Conservation (phyloP, 2,329 filamentous ascomycete genomes). For the Fusarium drepaniforme region DNA sequence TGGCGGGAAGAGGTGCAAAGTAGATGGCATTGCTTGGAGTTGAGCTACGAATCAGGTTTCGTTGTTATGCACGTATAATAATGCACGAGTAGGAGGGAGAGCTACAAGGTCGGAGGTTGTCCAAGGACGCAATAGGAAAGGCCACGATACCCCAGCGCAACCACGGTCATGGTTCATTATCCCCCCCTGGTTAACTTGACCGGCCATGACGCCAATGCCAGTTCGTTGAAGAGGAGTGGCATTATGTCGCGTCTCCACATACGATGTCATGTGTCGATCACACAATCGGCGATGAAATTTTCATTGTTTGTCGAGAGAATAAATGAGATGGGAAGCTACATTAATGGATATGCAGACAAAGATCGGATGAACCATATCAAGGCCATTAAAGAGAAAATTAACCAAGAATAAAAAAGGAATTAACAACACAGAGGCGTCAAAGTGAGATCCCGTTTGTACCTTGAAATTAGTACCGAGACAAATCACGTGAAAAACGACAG, state of each 20-base stretch:
- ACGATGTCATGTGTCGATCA: conserved; percentile 17
- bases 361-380: not conserved
- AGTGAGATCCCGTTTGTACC: not conserved
- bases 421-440: not conserved
- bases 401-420: not conserved
- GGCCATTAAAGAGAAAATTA: not conserved
- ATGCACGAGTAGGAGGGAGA: not conserved
- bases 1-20: conserved; percentile 69
- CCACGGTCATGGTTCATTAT: conserved; percentile 22
- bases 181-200: conserved; percentile 25
- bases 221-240: conserved; percentile 28
- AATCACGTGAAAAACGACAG: conserved; percentile 39
- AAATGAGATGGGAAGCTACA: not conserved
- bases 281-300: conserved; percentile 27
- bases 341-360: not conserved
- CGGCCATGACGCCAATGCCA: conserved; percentile 25
- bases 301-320: not conserved
- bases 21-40: conserved; percentile 42
- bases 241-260: conserved; percentile 36
- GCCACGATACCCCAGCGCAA: conserved; percentile 36
- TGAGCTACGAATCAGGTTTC: conserved; percentile 8
- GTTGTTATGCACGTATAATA: conserved; percentile 6
- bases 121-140: conserved; percentile 27
- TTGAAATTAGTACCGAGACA: conserved; percentile 18
- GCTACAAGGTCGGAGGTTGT: not conserved